Evolutionary conservation across 2,329 filamentous ascomycete species (phyloP).

Genomic region (Aspergillus phoenicis): DNA sequence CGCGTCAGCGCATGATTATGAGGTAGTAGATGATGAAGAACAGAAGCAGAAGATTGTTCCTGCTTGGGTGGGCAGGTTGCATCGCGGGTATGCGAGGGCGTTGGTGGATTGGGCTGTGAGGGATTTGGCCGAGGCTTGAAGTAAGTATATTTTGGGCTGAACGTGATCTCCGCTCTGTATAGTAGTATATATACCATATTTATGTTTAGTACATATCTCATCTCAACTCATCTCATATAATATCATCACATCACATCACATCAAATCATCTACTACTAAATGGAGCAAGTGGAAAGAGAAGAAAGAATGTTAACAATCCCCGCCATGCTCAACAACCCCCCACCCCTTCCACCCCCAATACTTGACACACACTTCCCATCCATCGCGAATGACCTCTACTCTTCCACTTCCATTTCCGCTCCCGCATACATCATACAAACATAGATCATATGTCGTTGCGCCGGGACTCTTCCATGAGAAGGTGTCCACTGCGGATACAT

Average conservation of each 20-base stretch:
- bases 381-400: constrained; percentile 21
- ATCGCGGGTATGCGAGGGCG: constrained; percentile 31
- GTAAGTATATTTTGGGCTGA: too few relatives aligned
- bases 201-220: too few relatives aligned
- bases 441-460: constrained; percentile 23
- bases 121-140: constrained; percentile 13
- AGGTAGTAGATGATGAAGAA: constrained; percentile 23
- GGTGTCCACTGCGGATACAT: constrained; percentile 21
- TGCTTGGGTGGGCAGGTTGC: constrained; percentile 25
- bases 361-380: constrained; percentile 30
- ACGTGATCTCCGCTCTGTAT: not conserved
- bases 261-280: not conserved
- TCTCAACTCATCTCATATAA: too few relatives aligned
- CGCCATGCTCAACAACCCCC: constrained; percentile 21
- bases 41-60: constrained; percentile 29
- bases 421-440: constrained; percentile 20
- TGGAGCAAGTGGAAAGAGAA: too few relatives aligned
- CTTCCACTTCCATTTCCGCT: constrained; percentile 4
- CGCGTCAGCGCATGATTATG: constrained; percentile 32
- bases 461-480: constrained; percentile 31
- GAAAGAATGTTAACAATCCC: not conserved
- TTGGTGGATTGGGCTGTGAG: constrained; percentile 28
- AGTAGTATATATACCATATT: not conserved
- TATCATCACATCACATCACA: not conserved
- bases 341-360: constrained; percentile 27